A percentile compares a stretch with the other conserved stretches of the same genome.
phyloP scores from a whole-genome alignment of 371 early-diverging fungal genomes.

The Circinella minor region DNA sequence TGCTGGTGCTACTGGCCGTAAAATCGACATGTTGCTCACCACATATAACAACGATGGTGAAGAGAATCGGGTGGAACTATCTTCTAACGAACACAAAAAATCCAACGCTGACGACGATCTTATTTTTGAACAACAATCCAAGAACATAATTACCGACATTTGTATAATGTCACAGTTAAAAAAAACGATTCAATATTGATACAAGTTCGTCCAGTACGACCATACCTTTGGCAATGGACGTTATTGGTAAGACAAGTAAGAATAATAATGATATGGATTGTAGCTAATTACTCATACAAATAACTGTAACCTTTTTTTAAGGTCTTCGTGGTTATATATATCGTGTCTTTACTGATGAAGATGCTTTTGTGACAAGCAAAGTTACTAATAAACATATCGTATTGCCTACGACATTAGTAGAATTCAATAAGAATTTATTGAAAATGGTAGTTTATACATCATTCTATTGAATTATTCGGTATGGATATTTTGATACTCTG shows the following conservation, averaged over 20 bases:
- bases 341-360: background rate
- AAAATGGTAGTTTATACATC: no score
- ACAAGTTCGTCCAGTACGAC: background rate
- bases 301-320: background rate
- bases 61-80: background rate
- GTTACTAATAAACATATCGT: background rate
- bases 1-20: background rate
- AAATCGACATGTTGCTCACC: background rate
- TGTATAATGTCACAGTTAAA: slow-evolving; percentile 1
- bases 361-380: background rate
- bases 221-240: slow-evolving; percentile 1
- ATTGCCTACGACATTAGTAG: background rate
- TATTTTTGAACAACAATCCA: background rate
- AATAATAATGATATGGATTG: background rate
- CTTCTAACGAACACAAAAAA: slow-evolving; percentile 1
- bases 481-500: background rate
- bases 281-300: background rate
- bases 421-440: slow-evolving; percentile 1
- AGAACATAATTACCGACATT: background rate
- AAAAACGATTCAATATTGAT: background rate
- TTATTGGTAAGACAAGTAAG: background rate
- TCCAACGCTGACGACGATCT: background rate
- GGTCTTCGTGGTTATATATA: background rate
- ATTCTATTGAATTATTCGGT: slow-evolving; percentile 1
- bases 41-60: background rate